Percentiles rank a stretch among this genome's conserved stretches.
phyloP scores from a whole-genome alignment of 805 yeast species.

The Yarrowia bubula region DNA sequence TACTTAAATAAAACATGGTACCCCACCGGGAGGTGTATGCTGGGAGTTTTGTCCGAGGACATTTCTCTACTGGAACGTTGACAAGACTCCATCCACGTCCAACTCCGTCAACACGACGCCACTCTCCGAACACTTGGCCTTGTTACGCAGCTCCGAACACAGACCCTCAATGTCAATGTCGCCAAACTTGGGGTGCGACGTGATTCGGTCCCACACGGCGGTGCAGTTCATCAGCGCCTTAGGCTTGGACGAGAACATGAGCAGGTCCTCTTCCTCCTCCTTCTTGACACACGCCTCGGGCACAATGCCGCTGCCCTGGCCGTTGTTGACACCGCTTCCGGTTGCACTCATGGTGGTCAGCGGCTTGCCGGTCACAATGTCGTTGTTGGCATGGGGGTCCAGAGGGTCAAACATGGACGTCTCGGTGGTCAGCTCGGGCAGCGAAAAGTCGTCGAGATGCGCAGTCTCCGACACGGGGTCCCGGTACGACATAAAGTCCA shows the following conservation, averaged over 20 bases:
- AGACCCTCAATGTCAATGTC: constrained; percentile 93
- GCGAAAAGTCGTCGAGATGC: constrained; percentile 34
- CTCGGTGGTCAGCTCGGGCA: constrained; percentile 40
- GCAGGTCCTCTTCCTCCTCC: constrained; percentile 18
- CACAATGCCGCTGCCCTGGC: background rate
- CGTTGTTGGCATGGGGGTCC: constrained; percentile 34
- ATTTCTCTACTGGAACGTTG: constrained; percentile 15
- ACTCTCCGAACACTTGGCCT: constrained; percentile 91
- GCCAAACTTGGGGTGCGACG: constrained; percentile 88
- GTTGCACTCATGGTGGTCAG: constrained; percentile 13
- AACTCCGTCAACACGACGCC: constrained; percentile 84
- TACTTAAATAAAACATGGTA: constrained; percentile 12
- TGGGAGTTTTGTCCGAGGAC: too few relatives aligned
- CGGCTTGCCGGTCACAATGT: constrained; percentile 11
- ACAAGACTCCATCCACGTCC: constrained; percentile 65
- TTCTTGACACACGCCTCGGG: background rate
- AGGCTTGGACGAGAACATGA: background rate
- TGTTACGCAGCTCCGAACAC: constrained; percentile 81
- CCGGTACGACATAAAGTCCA: constrained; percentile 35
- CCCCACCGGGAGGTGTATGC: too few relatives aligned
- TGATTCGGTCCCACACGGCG: constrained; percentile 94
- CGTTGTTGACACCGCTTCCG: background rate
- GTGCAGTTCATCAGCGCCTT: constrained; percentile 60
- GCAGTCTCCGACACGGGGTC: constrained; percentile 40
- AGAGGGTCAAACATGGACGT: constrained; percentile 42